Evolutionary conservation across 2,329 filamentous ascomycete species (phyloP), one percentile per base, ranked within the genome.

Genomic region (Sarocladium brachiariae): DNA sequence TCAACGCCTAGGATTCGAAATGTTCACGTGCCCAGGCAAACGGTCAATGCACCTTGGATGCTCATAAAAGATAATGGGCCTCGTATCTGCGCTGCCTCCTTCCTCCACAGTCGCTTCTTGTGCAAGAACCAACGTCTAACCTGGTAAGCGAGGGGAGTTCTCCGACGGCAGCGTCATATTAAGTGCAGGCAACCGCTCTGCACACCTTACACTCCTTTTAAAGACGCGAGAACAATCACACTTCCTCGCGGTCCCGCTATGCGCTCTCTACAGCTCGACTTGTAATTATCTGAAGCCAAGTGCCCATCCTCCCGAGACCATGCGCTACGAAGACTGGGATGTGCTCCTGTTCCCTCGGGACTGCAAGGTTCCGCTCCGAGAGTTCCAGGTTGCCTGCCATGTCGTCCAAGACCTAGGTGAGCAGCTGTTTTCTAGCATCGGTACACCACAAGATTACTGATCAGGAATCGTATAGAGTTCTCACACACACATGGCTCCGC

Each of bases 321-420:
- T 95, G 89, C 83, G 89, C 53, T 95, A 86, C 74, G 80, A 89
- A 58, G 83, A 89, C 61, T 95, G 89, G 89, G 89, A 95, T 61
- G 78, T 93, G 51, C 79, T 95, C 38, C 73, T 95, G 54, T 95
- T 95, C 63, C 84, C 87, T 0, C 67, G 66, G 54, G 76, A 78
- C 54, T 82, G 76, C 58, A 83, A 81, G 58, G 64, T 86, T 11
- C 89, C 89, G 1, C 67, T 91, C 51, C 87, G 88, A 65, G 89
- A 95, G 67, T 95, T 93, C 74, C 84, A 83, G 61, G 88, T 87
- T 7, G 76, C 80, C 54, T 95, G 87, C 64, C 85, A 86, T 63
- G 81, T 85, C 27, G 77, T 83, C n/a, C 70, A 73, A 5, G 75
- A 80, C 59, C 52, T 63, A 46, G 72, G 73, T 73, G 57, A 54